Base-by-base conservation (phyloP, 495 filamentous ascomycete species). In the Aspergillus taichungensis region DNA sequence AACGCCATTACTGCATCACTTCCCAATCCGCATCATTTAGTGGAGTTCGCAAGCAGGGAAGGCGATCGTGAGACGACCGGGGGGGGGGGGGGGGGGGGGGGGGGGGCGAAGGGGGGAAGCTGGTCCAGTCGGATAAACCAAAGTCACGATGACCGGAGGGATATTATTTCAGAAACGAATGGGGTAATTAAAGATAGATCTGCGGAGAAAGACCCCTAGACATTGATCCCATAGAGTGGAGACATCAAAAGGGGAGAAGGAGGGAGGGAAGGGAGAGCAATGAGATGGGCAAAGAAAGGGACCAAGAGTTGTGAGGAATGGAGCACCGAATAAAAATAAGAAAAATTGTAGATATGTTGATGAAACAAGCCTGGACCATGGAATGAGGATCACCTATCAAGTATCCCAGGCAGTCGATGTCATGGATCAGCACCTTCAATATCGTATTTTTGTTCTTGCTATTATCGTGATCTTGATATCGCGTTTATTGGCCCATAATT, bases 1-100 rank as follows among this genome's bases (percentile, higher is more conserved):
- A 43, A 45, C 42, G 40, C 37, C 55, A 58, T 54, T 27, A 50
- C 46, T 39, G 24, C 40, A 43, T 34, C 31, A 31, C 9, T 12
- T 40, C 24, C 6, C 33, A 34, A 37, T 40, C 46, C 37, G 30
- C 44, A 42, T 50, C 34, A 40, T 48, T 28, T 34, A 43, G 44
- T 11, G 44, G 37, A n/a, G 42, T 30, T 27, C 28, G 36, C 36
- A 40, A 39, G 32, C 18, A 14, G 32, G 18, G 8, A 37, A 33
- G 18, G 28, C 34, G 12, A 31, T 18, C 11, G 13, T 13, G 40
- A 13, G 42, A 47, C 18, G 32, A 8, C 10, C 12, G 30, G 37
- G 24, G 27, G 34, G 14, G 14, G 27, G 30, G 38, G 38, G 8
- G 33, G 41, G 24, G 27, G 30, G 38, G 38, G 8, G 33, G 41